phyloP scores from a whole-genome alignment of 2,329 filamentous ascomycete genomes.

The Xylariaceae sp. region DNA sequence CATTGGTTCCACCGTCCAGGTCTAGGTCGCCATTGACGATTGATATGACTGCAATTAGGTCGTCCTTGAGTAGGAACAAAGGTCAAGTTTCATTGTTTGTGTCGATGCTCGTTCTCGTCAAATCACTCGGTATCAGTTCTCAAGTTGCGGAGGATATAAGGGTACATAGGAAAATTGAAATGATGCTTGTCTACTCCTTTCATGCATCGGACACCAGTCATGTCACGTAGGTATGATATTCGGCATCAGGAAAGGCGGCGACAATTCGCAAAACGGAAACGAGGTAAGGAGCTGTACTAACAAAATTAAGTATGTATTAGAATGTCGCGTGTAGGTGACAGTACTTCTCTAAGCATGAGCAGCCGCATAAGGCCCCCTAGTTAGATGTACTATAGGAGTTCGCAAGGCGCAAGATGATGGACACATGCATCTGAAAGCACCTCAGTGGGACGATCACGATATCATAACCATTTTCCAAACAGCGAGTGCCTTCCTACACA shows the following conservation, averaged over 20 bases:
- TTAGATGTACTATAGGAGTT: background rate
- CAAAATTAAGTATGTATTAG: background rate
- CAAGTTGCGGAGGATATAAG: background rate
- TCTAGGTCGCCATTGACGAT: slow-evolving; percentile 19
- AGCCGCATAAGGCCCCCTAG: background rate
- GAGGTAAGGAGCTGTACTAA: too few relatives aligned
- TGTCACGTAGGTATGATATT: too few relatives aligned
- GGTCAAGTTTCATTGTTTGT: background rate
- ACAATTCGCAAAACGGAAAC: too few relatives aligned
- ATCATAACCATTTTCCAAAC: background rate
- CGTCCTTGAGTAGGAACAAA: background rate
- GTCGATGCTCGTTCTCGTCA: background rate
- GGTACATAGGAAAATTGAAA: background rate
- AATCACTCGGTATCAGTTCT: background rate
- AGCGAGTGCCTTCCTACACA: slow-evolving; percentile 3
- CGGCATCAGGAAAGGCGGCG: too few relatives aligned
- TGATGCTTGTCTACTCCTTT: background rate
- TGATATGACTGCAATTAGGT: background rate
- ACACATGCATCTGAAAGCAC: background rate
- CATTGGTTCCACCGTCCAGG: slow-evolving; percentile 41
- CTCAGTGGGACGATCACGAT: background rate
- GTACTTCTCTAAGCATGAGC: background rate
- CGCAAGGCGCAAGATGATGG: background rate
- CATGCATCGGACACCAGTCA: too few relatives aligned
- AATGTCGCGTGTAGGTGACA: background rate